Evolutionary conservation across 1,139 yeast genomes (phyloP).

Genomic region (Sugiyamaella japonica): DNA sequence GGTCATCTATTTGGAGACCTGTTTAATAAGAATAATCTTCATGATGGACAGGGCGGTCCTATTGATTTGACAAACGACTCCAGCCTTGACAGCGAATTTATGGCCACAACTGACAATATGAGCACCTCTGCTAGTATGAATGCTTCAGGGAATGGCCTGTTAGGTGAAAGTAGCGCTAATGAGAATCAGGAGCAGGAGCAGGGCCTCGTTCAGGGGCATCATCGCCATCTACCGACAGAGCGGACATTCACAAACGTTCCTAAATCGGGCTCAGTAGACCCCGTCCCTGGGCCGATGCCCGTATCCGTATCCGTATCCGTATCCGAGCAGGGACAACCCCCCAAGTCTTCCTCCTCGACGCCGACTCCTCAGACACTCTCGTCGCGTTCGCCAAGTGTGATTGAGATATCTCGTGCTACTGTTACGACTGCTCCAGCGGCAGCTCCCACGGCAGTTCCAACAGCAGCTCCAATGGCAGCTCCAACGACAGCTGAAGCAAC

Average conservation of each 20-base stretch:
- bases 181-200: too few relatives aligned
- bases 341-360: conserved; percentile 13
- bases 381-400: not conserved
- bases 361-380: not conserved
- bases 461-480: not conserved
- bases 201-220: too few relatives aligned
- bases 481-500: not conserved
- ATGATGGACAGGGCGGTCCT: not conserved
- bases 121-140: not conserved
- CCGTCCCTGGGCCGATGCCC: too few relatives aligned
- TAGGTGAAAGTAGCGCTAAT: too few relatives aligned
- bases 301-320: too few relatives aligned
- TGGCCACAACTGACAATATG: too few relatives aligned
- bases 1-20: not conserved
- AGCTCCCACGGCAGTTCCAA: not conserved
- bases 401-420: not conserved
- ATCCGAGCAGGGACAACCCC: not conserved
- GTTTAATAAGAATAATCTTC: not conserved
- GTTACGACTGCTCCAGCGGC: not conserved
- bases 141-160: too few relatives aligned
- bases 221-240: too few relatives aligned
- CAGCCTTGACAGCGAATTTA: too few relatives aligned
- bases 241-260: not conserved
- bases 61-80: conserved; percentile 5
- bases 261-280: not conserved